Evolutionary conservation across 2,329 filamentous ascomycete species (phyloP).

Genomic region (Calcarisporium arbuscula): DNA sequence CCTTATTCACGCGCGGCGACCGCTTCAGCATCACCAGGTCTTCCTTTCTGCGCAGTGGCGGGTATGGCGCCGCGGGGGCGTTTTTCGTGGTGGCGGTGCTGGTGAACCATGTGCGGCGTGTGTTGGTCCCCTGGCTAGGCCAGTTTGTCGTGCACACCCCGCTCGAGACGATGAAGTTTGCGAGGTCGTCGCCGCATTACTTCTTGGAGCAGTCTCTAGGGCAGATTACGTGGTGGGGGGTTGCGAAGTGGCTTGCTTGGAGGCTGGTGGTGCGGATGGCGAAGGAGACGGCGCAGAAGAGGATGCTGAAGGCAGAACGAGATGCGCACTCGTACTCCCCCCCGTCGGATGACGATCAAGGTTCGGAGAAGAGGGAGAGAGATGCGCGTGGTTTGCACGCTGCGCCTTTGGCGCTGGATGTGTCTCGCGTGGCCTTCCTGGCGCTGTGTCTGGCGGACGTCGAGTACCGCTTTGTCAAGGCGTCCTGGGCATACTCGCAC

Average conservation of each 20-base stretch:
- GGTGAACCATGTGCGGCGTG: conserved; percentile 31
- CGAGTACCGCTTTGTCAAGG: conserved; percentile 23
- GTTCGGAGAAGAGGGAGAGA: too few species aligned
- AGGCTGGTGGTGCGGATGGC: background rate
- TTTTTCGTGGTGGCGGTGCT: conserved; percentile 28
- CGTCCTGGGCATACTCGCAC: conserved; percentile 19
- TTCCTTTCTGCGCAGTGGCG: conserved; percentile 18
- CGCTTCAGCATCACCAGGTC: background rate
- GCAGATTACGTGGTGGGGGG: conserved; percentile 7
- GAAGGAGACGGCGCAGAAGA: conserved; percentile 1
- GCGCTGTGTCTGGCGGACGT: conserved; percentile 18
- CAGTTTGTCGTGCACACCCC: conserved; percentile 23
- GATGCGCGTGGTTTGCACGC: too few species aligned
- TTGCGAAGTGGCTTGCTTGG: conserved; percentile 4
- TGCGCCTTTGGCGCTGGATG: conserved; percentile 4
- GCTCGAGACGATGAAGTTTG: conserved; percentile 28
- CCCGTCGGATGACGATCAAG: too few species aligned
- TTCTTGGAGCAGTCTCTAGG: conserved; percentile 23
- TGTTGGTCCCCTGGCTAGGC: conserved; percentile 23
- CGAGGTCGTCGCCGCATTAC: conserved; percentile 26
- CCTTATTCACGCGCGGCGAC: background rate
- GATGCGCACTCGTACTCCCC: too few species aligned
- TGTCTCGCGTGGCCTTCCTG: conserved; percentile 13
- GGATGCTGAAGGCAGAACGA: background rate
- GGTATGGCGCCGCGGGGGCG: conserved; percentile 15